A percentile compares a stretch with the other conserved stretches of the same genome.
Conservation (phyloP, 441 rosid genomes). For the Arabidopsis lyrata region DNA sequence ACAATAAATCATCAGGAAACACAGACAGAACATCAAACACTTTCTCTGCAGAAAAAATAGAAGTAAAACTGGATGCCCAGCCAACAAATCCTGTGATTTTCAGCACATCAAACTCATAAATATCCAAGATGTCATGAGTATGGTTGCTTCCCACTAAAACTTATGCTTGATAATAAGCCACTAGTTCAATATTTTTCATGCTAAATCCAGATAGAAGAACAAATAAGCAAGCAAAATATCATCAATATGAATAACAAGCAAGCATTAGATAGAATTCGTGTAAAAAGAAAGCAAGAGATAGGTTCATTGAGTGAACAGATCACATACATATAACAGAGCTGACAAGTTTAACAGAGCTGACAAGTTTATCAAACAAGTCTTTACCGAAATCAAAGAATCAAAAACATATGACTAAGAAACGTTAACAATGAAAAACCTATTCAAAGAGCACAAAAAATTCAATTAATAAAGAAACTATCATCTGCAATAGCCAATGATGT, state of each 20-base stretch:
- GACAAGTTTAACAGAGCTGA: neutral
- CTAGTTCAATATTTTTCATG: neutral
- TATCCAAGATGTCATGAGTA: neutral
- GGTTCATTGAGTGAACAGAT: constrained; percentile 5
- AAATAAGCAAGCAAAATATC: neutral
- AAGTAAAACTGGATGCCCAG: neutral
- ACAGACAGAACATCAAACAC: neutral
- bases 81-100: neutral
- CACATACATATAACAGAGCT: constrained; percentile 5
- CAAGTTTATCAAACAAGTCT: neutral
- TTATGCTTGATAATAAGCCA: neutral
- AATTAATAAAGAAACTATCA: neutral
- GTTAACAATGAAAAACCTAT: neutral
- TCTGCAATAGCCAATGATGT: neutral
- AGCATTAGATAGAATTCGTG: neutral
- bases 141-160: constrained; percentile 1
- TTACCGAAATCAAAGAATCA: constrained; percentile 11
- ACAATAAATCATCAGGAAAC: constrained; percentile 4
- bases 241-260: constrained; percentile 15
- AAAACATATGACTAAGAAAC: neutral
- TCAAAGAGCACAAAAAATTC: constrained; percentile 7
- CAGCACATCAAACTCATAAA: neutral
- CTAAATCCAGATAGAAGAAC: neutral
- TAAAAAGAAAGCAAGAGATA: constrained; percentile 21
- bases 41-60: neutral